These are phyloP conservation scores for Ceriops tagal DNA, from an alignment of 345 rosid genomes.

Conservation along the genomic window DNA sequence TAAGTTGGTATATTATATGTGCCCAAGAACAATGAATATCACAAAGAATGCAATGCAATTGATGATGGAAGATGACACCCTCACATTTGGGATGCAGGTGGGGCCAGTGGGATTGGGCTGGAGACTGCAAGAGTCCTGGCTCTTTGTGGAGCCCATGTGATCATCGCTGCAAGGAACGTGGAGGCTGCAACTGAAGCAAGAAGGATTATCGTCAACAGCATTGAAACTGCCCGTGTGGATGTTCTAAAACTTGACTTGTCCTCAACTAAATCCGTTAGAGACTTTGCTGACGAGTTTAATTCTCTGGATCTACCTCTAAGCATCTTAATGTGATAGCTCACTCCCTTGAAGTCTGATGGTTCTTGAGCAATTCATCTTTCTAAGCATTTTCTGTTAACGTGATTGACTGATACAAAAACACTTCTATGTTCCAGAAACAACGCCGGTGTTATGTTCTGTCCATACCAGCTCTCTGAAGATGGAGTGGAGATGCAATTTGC, in stretches of 20 bases:
- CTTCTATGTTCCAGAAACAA: conserved; percentile 52
- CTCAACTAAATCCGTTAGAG: conserved; percentile 51
- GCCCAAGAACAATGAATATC: too few relatives aligned
- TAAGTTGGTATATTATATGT: too few relatives aligned
- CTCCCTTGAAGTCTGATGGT: background rate
- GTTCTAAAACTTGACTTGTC: conserved; percentile 55
- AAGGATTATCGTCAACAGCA: conserved; percentile 35
- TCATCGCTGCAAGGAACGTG: conserved; percentile 74
- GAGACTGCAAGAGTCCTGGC: conserved; percentile 87
- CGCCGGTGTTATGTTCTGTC: conserved; percentile 88
- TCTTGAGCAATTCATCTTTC: background rate
- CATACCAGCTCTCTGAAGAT: conserved; percentile 67
- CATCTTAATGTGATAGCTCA: conserved; percentile 54
- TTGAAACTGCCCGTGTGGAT: conserved; percentile 45
- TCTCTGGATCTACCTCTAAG: conserved; percentile 67
- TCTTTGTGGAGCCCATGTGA: conserved; percentile 58
- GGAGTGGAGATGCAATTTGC: conserved; percentile 77
- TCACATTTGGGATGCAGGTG: conserved; percentile 43
- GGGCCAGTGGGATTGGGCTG: conserved; percentile 86
- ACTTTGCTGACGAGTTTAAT: conserved; percentile 44
- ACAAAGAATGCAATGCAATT: too few relatives aligned
- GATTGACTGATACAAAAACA: background rate
- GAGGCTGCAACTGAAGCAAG: conserved; percentile 70
- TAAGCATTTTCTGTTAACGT: background rate
- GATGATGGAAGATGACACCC: background rate